Evolutionary conservation across 306 rosid genomes (phyloP), one percentile per base, ranked within the genome.

Genomic region (Cajanus cajan): DNA sequence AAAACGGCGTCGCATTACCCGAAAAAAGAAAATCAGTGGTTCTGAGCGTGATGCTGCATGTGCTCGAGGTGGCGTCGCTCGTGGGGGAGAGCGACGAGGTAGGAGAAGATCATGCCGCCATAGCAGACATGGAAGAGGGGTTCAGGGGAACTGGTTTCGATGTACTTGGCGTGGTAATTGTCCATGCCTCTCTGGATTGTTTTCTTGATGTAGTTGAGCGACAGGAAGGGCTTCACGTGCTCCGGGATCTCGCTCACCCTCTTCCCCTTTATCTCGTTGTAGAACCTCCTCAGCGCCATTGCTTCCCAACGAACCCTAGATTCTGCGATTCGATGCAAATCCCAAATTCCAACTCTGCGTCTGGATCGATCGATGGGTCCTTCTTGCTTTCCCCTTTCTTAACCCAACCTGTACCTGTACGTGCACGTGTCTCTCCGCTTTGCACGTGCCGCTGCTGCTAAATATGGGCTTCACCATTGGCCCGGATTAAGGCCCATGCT

Each of bases 1-100:
- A 28, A 28, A 3, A 28, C 2, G 31, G 31, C n/a, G n/a, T n/a
- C n/a, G n/a, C n/a, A n/a, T n/a, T n/a, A n/a, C n/a, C n/a, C n/a
- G n/a, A n/a, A n/a, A n/a, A n/a, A n/a, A n/a, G n/a, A n/a, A n/a
- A n/a, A n/a, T n/a, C n/a, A n/a, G n/a, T n/a, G n/a, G n/a, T 85
- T 90, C 74, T 86, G 92, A 54, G 93, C 93, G 81, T 88, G 91
- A 41, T 85, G 67, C 80, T 54, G 85, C 81, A 25, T 83, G 79
- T 91, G 98, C 76, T 68, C 90, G 58, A 88, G 93, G 64, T 94
- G 97, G 72, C 98, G 96, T 25, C 92, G 93, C 82, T 94, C 96
- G 50, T 89, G 85, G 2, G 96, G 96, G 52, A 94, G 97, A 5
- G 86, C 90, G 48, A 94, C 82, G 55, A 92, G 87, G 84, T 90